Percentiles rank a stretch among this genome's conserved stretches.
Conservation (phyloP, 2,329 filamentous ascomycete species). For the Diplodia sapinea region DNA sequence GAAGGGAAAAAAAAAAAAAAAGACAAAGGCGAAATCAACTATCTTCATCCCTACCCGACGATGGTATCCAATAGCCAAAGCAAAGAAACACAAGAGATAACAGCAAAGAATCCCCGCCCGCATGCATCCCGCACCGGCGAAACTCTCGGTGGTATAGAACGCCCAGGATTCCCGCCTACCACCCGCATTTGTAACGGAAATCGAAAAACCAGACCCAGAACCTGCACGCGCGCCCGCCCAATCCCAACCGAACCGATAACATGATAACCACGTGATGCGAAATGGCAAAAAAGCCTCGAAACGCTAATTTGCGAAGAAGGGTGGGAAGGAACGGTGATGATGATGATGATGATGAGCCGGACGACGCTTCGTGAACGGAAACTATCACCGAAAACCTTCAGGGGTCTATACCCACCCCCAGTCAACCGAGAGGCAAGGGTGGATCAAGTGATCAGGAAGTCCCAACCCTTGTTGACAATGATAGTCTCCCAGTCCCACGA, state of each 20-base stretch:
- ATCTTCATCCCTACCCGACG: background rate
- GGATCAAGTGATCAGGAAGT: slow-evolving; percentile 64
- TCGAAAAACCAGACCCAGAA: background rate
- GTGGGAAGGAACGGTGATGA: background rate
- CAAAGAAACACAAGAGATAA: no score
- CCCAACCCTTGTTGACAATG: slow-evolving; percentile 63
- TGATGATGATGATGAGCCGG: background rate
- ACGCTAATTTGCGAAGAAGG: background rate
- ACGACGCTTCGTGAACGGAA: background rate
- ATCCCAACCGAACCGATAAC: background rate
- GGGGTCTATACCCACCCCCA: background rate
- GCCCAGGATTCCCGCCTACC: background rate
- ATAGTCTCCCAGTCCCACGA: slow-evolving; percentile 70
- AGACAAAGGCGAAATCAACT: background rate
- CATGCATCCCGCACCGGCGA: slow-evolving; percentile 19
- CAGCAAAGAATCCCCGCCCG: background rate
- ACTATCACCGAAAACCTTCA: background rate
- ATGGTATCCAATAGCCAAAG: background rate
- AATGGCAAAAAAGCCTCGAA: background rate
- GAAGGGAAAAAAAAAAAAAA: background rate
- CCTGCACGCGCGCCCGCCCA: background rate
- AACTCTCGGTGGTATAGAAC: slow-evolving; percentile 30
- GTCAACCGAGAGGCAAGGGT: background rate
- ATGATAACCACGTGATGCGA: background rate
- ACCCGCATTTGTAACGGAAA: background rate